These are phyloP conservation scores for Retiboletus flavoniger DNA, from an alignment of 1,284 basidiomycete genomes.

Conservation along the genomic window DNA sequence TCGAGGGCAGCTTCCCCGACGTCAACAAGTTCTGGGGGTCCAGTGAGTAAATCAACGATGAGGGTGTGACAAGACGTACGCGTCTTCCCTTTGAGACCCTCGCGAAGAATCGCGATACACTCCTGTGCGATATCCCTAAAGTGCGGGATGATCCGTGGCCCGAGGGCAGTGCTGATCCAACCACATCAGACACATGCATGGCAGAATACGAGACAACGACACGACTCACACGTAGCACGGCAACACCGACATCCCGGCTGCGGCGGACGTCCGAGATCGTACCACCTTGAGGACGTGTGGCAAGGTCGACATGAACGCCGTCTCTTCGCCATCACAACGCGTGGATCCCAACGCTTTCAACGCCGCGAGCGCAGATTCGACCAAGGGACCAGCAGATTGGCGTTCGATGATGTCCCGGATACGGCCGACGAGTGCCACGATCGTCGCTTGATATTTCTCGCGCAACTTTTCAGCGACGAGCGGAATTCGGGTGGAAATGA, in stretches of 20 bases:
- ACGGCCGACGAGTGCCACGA: constrained; percentile 52
- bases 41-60: background rate
- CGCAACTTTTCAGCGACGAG: constrained; percentile 62
- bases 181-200: constrained; percentile 6
- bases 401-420: constrained; percentile 50
- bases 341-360: constrained; percentile 60
- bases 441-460: constrained; percentile 45
- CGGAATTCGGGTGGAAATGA: constrained; percentile 66
- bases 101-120: constrained; percentile 51
- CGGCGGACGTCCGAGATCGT: constrained; percentile 37
- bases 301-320: constrained; percentile 55
- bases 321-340: constrained; percentile 65
- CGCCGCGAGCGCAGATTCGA: constrained; percentile 54
- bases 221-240: constrained; percentile 57
- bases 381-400: constrained; percentile 40
- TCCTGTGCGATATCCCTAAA: constrained; percentile 71
- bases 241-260: constrained; percentile 53
- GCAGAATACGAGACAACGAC: constrained; percentile 1
- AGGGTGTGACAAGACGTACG: constrained; percentile 16
- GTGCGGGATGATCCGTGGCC: constrained; percentile 82
- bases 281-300: constrained; percentile 56
- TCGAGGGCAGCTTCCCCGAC: constrained; percentile 42
- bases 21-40: constrained; percentile 17
- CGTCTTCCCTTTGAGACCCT: constrained; percentile 38
- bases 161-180: constrained; percentile 62